Evolutionary conservation across 208 protist species (phyloP).

Genomic region (Leptomonas seymouri): DNA sequence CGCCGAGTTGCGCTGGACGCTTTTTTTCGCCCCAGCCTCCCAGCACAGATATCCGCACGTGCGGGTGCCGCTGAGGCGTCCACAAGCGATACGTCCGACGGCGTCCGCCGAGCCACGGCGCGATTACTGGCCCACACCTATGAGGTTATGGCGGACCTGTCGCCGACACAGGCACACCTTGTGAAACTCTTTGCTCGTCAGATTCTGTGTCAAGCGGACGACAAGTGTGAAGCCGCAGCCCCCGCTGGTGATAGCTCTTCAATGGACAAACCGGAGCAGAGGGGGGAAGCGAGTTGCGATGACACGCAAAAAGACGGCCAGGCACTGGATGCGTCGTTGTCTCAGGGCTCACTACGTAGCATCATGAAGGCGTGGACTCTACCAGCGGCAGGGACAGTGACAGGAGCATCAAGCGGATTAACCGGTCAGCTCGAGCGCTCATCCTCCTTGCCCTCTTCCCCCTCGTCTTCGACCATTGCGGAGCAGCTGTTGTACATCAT

Average conservation of each 20-base stretch:
- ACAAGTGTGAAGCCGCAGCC: neutral
- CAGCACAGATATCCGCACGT: constrained; percentile 17
- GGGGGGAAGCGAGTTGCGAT: too few relatives aligned
- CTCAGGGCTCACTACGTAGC: neutral
- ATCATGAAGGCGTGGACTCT: constrained; percentile 13
- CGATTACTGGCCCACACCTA: constrained; percentile 27
- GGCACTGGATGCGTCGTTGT: neutral
- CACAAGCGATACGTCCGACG: neutral
- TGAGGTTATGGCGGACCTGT: constrained; percentile 20
- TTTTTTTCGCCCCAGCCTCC: constrained; percentile 20
- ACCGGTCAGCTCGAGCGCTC: neutral
- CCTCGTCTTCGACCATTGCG: constrained; percentile 27
- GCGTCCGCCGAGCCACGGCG: constrained; percentile 5
- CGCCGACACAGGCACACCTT: constrained; percentile 31
- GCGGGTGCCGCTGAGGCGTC: neutral
- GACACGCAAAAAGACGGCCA: too few relatives aligned
- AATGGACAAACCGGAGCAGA: too few relatives aligned
- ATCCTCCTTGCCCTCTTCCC: neutral
- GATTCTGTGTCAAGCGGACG: neutral
- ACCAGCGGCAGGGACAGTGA: neutral
- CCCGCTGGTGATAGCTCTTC: neutral
- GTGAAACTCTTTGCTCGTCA: constrained; percentile 22
- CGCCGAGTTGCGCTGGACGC: constrained; percentile 26
- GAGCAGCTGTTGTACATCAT: constrained; percentile 83
- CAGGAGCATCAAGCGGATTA: neutral